Base-by-base conservation (phyloP, 2,329 filamentous ascomycete species). In the Paecilomyces sp. region DNA sequence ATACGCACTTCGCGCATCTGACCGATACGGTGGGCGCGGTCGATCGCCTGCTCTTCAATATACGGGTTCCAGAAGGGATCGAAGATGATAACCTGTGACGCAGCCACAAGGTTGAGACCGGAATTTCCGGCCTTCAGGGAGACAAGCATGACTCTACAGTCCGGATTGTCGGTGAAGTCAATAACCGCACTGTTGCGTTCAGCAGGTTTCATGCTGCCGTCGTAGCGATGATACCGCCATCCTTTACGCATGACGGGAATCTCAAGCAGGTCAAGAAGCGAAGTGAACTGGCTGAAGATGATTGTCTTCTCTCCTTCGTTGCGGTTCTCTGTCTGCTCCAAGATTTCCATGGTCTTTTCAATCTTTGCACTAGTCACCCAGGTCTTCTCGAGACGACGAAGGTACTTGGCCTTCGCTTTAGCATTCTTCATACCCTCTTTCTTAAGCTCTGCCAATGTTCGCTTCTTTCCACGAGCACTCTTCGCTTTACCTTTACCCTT, bases 41-140 rank as follows among this genome's bases (percentile, higher is more conserved):
- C 92, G 56, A 96, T 88, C 3, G 92, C 92, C 75, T 97, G 92
- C 74, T 92, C 91, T 76, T 96, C 92, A 55, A 95, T 89, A 70
- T 89, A 96, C 0, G 92, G 92, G 64, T 96, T 97, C 91, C 91
- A 96, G 77, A 95, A 96, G 0, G 92, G 92, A 70, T 96, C 92
- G 70, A 96, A 86, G 64, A 96, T 89, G 72, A 97, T 91, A 65
- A 96, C 90, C 63, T 91, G 88, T 1, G 87, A 91, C 0, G 92
- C 92, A 18, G 86, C 85, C 47, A 89, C 90, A 24, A 97, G 82
- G 69, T 97, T 97, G 54, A 97, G 83, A 1, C 92, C 92, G 0
- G 92, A 87, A 66, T 93, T 93, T 34, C 90, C 90, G 1, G 90
- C 90, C 67, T 90, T 91, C 55, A 93, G 79, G 1, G 88, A 92